phyloP scores from a whole-genome alignment of 78 protist genomes.

The Mastigamoeba balamuthi region DNA sequence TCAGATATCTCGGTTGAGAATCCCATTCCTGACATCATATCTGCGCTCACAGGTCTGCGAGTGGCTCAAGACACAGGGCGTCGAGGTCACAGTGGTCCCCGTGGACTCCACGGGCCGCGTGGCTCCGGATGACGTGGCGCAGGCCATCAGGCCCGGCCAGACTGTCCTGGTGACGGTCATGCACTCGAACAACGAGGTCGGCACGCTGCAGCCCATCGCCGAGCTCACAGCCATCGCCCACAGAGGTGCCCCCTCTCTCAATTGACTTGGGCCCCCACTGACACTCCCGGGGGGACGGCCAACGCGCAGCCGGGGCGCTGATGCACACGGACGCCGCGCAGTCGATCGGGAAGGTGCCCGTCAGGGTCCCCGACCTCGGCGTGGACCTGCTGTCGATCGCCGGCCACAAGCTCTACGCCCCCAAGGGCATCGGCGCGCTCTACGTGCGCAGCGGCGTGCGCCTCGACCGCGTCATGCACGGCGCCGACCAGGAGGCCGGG shows the following conservation, averaged over 20 bases:
- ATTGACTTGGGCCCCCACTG: no score
- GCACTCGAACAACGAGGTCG: slow-evolving; percentile 93
- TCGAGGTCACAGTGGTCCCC: slow-evolving; percentile 1
- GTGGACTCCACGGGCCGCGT: background rate
- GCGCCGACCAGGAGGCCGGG: slow-evolving; percentile 92
- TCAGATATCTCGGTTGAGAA: no score
- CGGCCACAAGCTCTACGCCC: slow-evolving; percentile 70
- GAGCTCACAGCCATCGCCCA: slow-evolving; percentile 54
- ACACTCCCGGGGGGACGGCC: no score
- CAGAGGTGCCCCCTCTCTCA: no score
- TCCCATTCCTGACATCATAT: no score
- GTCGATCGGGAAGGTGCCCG: slow-evolving; percentile 85
- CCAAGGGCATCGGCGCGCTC: slow-evolving; percentile 83
- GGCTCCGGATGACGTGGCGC: slow-evolving; percentile 2
- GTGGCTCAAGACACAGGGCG: slow-evolving; percentile 5
- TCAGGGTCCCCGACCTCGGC: slow-evolving; percentile 65
- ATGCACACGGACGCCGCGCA: slow-evolving; percentile 91
- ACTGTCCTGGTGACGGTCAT: slow-evolving; percentile 70
- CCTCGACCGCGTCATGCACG: slow-evolving; percentile 55
- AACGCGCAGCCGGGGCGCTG: slow-evolving; percentile 15
- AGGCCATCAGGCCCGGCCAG: background rate
- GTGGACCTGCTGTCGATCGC: slow-evolving; percentile 71
- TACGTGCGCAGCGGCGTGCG: slow-evolving; percentile 81
- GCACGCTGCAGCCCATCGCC: slow-evolving; percentile 71
- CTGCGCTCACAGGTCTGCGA: slow-evolving; percentile 12